These are phyloP conservation scores for Dictyostelium brefeldianum DNA, from an alignment of 78 protist species.

Conservation along the genomic window DNA sequence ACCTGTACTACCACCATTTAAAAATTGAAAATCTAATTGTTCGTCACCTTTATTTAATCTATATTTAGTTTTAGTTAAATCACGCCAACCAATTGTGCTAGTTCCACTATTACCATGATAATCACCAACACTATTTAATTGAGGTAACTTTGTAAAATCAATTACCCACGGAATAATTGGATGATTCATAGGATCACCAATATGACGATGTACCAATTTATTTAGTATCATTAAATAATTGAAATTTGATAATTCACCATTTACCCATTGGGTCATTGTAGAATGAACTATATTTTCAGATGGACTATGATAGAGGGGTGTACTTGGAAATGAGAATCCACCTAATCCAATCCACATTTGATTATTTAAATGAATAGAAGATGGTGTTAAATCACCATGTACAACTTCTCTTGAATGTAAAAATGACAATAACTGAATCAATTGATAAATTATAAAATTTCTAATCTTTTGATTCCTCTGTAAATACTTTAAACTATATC, in stretches of 20 bases:
- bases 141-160: constrained; percentile 69
- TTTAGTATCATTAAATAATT: constrained; percentile 87
- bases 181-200: constrained; percentile 86
- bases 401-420: constrained; percentile 60
- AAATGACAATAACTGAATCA: constrained; percentile 37
- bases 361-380: constrained; percentile 25
- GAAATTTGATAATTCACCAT: constrained; percentile 79
- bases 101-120: not conserved
- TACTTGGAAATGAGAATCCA: constrained; percentile 50
- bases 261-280: constrained; percentile 53
- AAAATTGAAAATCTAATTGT: constrained; percentile 87
- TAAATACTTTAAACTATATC: constrained; percentile 48
- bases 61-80: constrained; percentile 85
- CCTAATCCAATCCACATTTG: constrained; percentile 72
- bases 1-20: constrained; percentile 4
- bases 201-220: constrained; percentile 77
- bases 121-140: not conserved
- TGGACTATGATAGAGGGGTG: constrained; percentile 17
- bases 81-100: constrained; percentile 31
- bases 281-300: not conserved
- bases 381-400: constrained; percentile 69
- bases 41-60: constrained; percentile 92
- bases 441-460: constrained; percentile 63
- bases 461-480: constrained; percentile 36
- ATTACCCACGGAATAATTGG: constrained; percentile 93